Percentiles rank a stretch among this genome's conserved stretches.
These are phyloP conservation scores for Mycena polygramma DNA, from an alignment of 768 basidiomycete species.

Conservation along the genomic window DNA sequence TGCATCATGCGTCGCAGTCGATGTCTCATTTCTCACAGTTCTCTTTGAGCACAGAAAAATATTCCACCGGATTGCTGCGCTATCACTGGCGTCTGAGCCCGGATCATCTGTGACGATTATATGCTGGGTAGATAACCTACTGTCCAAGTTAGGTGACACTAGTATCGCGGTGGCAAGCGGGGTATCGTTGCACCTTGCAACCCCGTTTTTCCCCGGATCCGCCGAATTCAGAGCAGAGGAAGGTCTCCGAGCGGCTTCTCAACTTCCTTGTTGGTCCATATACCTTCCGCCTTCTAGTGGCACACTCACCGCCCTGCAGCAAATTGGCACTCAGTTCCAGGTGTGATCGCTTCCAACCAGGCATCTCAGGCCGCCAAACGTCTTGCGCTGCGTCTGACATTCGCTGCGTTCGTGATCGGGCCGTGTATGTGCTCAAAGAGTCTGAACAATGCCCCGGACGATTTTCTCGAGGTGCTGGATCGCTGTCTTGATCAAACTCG, in stretches of 20 bases:
- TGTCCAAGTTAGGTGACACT: slow-evolving; percentile 65
- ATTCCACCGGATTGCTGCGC: slow-evolving; percentile 60
- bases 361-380: slow-evolving; percentile 74
- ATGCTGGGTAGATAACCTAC: slow-evolving; percentile 76
- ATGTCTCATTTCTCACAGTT: slow-evolving; percentile 46
- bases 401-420: slow-evolving; percentile 67
- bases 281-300: slow-evolving; percentile 2
- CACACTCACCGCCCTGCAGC: slow-evolving; percentile 32
- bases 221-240: slow-evolving; percentile 62
- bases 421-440: slow-evolving; percentile 52
- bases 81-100: slow-evolving; percentile 41
- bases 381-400: slow-evolving; percentile 66
- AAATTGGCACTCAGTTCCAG: slow-evolving; percentile 70
- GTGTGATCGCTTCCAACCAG: slow-evolving; percentile 59
- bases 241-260: slow-evolving; percentile 68
- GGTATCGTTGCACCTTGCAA: slow-evolving; percentile 21
- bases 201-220: slow-evolving; percentile 41
- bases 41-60: slow-evolving; percentile 67
- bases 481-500: slow-evolving; percentile 36
- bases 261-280: slow-evolving; percentile 70
- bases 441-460: slow-evolving; percentile 23
- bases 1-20: slow-evolving; percentile 40
- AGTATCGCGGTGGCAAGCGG: slow-evolving; percentile 48
- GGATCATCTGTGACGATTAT: slow-evolving; percentile 51
- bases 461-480: slow-evolving; percentile 37